Percentiles rank a stretch among this genome's conserved stretches.
phyloP scores from a whole-genome alignment of 2,329 filamentous ascomycete species.

The Penicillium expansum region DNA sequence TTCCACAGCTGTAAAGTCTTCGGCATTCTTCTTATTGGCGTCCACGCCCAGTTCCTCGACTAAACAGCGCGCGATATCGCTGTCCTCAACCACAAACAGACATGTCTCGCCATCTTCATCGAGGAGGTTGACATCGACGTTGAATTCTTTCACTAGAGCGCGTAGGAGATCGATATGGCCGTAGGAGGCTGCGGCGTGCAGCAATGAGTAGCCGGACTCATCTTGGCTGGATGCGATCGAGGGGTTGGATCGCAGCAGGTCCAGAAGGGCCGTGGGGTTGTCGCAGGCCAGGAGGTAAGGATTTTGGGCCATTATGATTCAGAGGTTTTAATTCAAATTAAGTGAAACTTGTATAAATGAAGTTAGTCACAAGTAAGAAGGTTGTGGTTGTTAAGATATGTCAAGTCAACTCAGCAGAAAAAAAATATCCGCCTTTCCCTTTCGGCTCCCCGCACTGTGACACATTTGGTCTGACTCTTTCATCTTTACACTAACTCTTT shows the following conservation, averaged over 20 bases:
- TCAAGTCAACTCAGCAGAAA: neutral
- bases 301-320: slow-evolving; percentile 49
- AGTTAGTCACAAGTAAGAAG: neutral
- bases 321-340: neutral
- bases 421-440: slow-evolving; percentile 14
- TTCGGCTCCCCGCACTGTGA: slow-evolving; percentile 25
- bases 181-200: slow-evolving; percentile 93
- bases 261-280: slow-evolving; percentile 69
- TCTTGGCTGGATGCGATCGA: slow-evolving; percentile 78
- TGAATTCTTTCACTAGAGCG: slow-evolving; percentile 69
- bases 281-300: slow-evolving; percentile 78
- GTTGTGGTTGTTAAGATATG: neutral
- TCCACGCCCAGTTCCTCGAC: slow-evolving; percentile 80
- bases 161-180: slow-evolving; percentile 78
- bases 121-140: slow-evolving; percentile 73
- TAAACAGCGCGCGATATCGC: slow-evolving; percentile 72
- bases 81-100: slow-evolving; percentile 85
- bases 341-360: neutral
- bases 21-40: slow-evolving; percentile 61
- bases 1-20: slow-evolving; percentile 76
- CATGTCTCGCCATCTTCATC: slow-evolving; percentile 94
- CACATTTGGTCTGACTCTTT: slow-evolving; percentile 9
- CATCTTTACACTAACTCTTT: neutral
- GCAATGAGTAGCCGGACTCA: slow-evolving; percentile 86
- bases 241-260: slow-evolving; percentile 70